Base-by-base conservation (phyloP, 495 filamentous ascomycete genomes). In the Bryoglossum gracile region DNA sequence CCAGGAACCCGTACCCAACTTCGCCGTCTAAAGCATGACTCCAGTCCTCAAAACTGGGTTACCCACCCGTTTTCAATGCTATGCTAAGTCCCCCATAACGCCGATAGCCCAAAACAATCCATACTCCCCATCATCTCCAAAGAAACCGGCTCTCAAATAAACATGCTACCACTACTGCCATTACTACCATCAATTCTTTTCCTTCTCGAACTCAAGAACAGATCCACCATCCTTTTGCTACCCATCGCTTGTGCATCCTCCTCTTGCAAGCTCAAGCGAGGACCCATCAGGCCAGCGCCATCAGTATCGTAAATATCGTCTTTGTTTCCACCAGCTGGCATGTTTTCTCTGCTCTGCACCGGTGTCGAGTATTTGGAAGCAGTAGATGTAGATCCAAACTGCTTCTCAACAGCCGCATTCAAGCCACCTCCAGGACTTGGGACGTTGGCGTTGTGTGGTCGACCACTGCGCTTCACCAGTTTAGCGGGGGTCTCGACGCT, bases 171-270 rank as follows among this genome's bases (percentile, higher is more conserved):
- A 30, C 52, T 54, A 11, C 55, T 53, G 24, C 49, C 54, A 43
- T 55, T 58, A 5, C 43, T 48, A 25, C 66, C 14, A 10, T 58
- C 67, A 47, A 69, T 70, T 28, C 68, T 69, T 38, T 51, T 70
- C 1, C 75, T 69, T 22, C 76, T 68, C 48, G 71, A 78, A 37
- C 70, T 72, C 56, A 83, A 58, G 55, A 81, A 82, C 49, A 74
- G 50, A 43, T 83, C 76, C 18, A 82, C 77, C 74, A 83, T 80
- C 46, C 61, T 68, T 55, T 76, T 73, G 56, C 72, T 76, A 21
- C 74, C 74, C 13, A 76, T 62, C 0, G 63, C 56, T 35, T 67
- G 56, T n/a, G 62, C 55, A 24, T 53, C 44, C 14, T 22, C 30
- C 21, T 51, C 51, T 25, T 14, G 13, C n/a, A n/a, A 22, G 34